phyloP scores from a whole-genome alignment of 2,329 filamentous ascomycete species.

The Penicillium crustosum region DNA sequence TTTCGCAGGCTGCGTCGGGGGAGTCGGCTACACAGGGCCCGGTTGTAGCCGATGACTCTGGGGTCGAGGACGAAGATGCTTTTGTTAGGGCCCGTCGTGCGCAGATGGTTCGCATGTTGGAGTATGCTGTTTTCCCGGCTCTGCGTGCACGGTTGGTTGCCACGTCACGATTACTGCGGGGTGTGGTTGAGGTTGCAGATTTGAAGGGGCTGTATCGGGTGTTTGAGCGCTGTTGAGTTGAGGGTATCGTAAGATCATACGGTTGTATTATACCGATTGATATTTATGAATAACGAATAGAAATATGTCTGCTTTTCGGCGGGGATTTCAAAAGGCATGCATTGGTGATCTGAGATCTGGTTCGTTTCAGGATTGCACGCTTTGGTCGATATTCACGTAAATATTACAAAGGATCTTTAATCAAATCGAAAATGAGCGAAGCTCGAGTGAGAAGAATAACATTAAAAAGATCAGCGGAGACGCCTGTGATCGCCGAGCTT shows the following conservation, averaged over 20 bases:
- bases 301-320: background rate
- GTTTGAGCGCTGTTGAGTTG: slow-evolving; percentile 80
- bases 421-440: background rate
- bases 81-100: slow-evolving; percentile 55
- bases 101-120: slow-evolving; percentile 72
- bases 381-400: background rate
- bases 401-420: background rate
- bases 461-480: background rate
- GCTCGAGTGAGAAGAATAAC: background rate
- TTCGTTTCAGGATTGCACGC: too few relatives aligned
- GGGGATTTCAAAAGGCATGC: background rate
- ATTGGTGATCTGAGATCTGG: background rate
- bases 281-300: slow-evolving; percentile 4
- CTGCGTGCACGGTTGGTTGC: slow-evolving; percentile 81
- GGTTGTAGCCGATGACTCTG: slow-evolving; percentile 11
- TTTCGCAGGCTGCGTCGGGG: slow-evolving; percentile 1
- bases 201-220: slow-evolving; percentile 90
- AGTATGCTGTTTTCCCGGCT: slow-evolving; percentile 86
- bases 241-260: background rate
- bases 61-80: slow-evolving; percentile 47
- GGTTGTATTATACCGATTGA: background rate
- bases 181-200: slow-evolving; percentile 83
- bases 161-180: slow-evolving; percentile 72
- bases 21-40: background rate
- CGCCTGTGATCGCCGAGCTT: slow-evolving; percentile 2